phyloP scores from a whole-genome alignment of 306 rosid species.

The Delonix regia region DNA sequence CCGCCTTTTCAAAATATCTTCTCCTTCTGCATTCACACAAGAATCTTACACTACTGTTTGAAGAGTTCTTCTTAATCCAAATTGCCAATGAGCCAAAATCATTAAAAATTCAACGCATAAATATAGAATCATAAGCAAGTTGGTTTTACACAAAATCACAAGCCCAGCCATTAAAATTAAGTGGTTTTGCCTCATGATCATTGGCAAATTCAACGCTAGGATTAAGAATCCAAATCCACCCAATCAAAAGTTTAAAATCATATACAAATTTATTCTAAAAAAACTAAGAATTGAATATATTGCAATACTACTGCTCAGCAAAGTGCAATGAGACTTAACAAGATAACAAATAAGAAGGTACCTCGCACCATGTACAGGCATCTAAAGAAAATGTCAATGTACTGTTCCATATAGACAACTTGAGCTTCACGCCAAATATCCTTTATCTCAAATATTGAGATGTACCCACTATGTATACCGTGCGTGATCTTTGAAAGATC shows the following conservation, averaged over 20 bases:
- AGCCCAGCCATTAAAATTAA: neutral
- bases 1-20: neutral
- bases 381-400: neutral
- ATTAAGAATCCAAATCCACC: constrained; percentile 17
- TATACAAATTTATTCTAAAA: constrained; percentile 22
- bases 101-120: neutral
- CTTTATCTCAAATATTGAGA: constrained; percentile 30
- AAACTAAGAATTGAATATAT: constrained; percentile 9
- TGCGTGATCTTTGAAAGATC: constrained; percentile 39
- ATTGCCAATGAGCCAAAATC: neutral
- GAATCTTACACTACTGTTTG: neutral
- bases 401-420: constrained; percentile 30
- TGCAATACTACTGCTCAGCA: constrained; percentile 18
- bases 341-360: neutral
- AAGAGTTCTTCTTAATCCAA: neutral
- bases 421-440: too few species aligned
- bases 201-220: neutral
- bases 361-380: neutral
- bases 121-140: neutral
- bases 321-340: constrained; percentile 13
- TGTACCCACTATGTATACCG: constrained; percentile 31
- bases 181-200: constrained; percentile 5
- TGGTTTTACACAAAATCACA: constrained; percentile 13
- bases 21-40: neutral
- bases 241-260: neutral